phyloP scores from a whole-genome alignment of 768 basidiomycete genomes.

The Suillus americanus region DNA sequence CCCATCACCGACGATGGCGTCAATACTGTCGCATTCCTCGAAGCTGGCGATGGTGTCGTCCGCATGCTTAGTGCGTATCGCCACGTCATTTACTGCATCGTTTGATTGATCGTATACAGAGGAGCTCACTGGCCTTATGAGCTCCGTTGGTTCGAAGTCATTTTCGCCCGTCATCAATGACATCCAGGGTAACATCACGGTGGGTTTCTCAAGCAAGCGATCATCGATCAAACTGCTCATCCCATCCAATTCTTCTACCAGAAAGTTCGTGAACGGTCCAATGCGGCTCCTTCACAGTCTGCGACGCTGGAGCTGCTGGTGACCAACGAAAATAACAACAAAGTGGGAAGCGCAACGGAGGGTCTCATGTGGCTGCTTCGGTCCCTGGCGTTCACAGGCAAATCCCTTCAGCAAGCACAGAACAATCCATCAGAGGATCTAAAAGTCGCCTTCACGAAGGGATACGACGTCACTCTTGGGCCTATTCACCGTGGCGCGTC shows the following conservation, averaged over 20 bases:
- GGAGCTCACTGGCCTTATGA: conserved; percentile 5
- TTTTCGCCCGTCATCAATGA: conserved; percentile 85
- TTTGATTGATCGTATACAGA: not conserved
- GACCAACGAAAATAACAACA: conserved; percentile 79
- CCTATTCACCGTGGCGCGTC: not conserved
- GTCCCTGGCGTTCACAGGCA: conserved; percentile 87
- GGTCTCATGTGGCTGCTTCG: conserved; percentile 93
- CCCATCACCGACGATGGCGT: conserved; percentile 83
- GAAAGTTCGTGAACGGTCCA: conserved; percentile 89
- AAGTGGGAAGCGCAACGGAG: conserved; percentile 86
- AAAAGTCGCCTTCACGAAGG: conserved; percentile 67
- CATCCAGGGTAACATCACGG: conserved; percentile 88
- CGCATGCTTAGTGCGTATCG: conserved; percentile 77
- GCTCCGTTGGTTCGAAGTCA: conserved; percentile 60
- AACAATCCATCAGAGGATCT: conserved; percentile 58
- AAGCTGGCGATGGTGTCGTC: conserved; percentile 86
- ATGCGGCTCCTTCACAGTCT: conserved; percentile 61
- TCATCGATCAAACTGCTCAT: not conserved
- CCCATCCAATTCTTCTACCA: conserved; percentile 30
- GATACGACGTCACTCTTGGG: conserved; percentile 55
- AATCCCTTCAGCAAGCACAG: conserved; percentile 72
- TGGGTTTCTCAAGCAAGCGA: conserved; percentile 35
- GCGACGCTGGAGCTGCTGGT: conserved; percentile 83
- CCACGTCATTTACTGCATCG: not conserved
- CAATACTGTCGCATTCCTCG: conserved; percentile 84